Base-by-base conservation (phyloP, 495 filamentous ascomycete species). In the Talaromyces nanjingensis region DNA sequence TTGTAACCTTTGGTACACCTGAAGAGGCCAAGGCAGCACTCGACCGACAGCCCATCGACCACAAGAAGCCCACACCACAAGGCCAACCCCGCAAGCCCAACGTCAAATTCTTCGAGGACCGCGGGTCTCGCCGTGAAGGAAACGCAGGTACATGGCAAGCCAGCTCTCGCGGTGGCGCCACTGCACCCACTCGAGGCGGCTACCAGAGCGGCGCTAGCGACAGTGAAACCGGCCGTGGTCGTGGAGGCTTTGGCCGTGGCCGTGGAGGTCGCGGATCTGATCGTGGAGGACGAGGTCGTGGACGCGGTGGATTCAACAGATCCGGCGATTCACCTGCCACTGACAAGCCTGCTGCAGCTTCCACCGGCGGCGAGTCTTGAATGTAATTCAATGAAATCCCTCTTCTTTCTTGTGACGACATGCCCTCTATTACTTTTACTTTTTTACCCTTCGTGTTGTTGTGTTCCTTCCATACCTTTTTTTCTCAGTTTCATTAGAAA, bases 141-240 rank as follows among this genome's bases (percentile, higher is more conserved):
- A 84, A 85, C 47, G 89, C 90, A 49, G 89, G 90, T 39, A 88
- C 83, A 63, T 91, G 91, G 90, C 86, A 87, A 63, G 81, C 81
- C 68, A 89, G 88, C 73, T 79, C 62, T 73, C 81, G 86, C 14
- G 85, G 88, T 42, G 81, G 85, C 49, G 69, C 71, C 62, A 84
- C 75, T 61, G 74, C 74, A 59, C 75, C 79, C n/a, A 79, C 76
- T 56, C 81, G 79, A 68, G 87, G 83, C 67, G 91, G 87, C 69
- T 96, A 92, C 73, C 82, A 87, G 67, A 93, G 87, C 69, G 86
- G 81, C 62, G 87, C 89, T 64, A 96, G 91, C 71, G 94, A 96
- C 71, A 93, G 91, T 61, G 91, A 96, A 69, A 84, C 77, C 56
- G 73, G 73, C 34, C 74, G 85, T 49, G 81, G 86, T 20, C 80